Evolutionary conservation across 2,329 filamentous ascomycete species (phyloP).

Genomic region (Hymenoscyphus scutula): DNA sequence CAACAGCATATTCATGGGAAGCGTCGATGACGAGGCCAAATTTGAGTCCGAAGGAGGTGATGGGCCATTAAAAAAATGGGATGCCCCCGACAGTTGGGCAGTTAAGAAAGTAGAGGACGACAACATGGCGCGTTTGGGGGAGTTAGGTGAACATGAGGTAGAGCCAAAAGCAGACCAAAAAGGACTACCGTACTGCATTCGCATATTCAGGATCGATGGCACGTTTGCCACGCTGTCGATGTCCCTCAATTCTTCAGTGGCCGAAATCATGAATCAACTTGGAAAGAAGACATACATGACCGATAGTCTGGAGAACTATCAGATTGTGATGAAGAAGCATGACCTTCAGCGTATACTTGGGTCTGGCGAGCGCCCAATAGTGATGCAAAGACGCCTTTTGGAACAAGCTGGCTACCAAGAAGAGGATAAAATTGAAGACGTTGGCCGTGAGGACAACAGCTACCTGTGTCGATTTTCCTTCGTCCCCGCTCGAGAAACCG

Average conservation of each 20-base stretch:
- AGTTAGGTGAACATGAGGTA: conserved; percentile 66
- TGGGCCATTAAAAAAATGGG: conserved; percentile 67
- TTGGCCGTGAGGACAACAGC: conserved; percentile 95
- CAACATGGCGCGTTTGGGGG: conserved; percentile 52
- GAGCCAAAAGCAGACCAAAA: conserved; percentile 73
- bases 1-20: conserved; percentile 46
- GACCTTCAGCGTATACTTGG: conserved; percentile 81
- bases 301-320: conserved; percentile 88
- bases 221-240: conserved; percentile 93
- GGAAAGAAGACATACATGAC: conserved; percentile 92
- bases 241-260: conserved; percentile 76
- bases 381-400: conserved; percentile 87
- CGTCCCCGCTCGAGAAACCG: conserved; percentile 81
- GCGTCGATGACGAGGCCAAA: conserved; percentile 43
- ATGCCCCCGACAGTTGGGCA: conserved; percentile 95
- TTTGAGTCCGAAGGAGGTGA: conserved; percentile 29
- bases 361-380: conserved; percentile 74
- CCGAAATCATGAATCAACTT: conserved; percentile 84
- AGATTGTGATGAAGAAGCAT: conserved; percentile 93
- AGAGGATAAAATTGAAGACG: conserved; percentile 82
- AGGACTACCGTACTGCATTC: conserved; percentile 79
- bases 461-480: conserved; percentile 97
- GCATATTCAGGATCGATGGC: conserved; percentile 89
- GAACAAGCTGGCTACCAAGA: conserved; percentile 91
- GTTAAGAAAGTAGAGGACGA: conserved; percentile 74